Base-by-base conservation (phyloP, 768 basidiomycete species). In the Tephrocybe sp. region DNA sequence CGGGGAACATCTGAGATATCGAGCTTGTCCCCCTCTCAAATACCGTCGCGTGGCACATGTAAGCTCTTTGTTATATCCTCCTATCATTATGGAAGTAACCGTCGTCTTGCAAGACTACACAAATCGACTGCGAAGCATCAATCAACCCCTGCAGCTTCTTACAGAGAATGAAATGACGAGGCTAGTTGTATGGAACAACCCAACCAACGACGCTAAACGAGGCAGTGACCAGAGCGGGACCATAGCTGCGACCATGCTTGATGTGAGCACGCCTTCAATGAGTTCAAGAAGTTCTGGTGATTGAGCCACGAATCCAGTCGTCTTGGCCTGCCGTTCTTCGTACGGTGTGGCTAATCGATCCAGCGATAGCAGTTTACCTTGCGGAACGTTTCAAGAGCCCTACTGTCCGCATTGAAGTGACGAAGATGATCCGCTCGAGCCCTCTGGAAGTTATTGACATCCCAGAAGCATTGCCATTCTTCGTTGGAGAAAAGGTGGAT, bases 101-200 rank as follows among this genome's bases (percentile, higher is more conserved):
- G 26, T 34, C 5, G 8, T 32, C 38, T 39, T 55, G 11, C 15
- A 59, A 81, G 86, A 86, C 34, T 89, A 84, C 58, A 64, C 67
- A 11, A 68, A 73, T 4, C 77, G 78, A 34, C 79, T 96, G 31
- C 82, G 82, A 47, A 83, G 75, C 36, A 70, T 88, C 4, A 87
- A 87, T 49, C 76, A 80, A 16, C 85, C 96, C 0, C 71, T 98
- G n/a, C 78, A 86, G 18, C 68, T 96, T 7, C 77, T 98, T 11
- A 84, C 93, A 6, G 92, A 96, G 66, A 94, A 92, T 62, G 97
- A 99, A 64, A 84, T 98, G 35, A 83, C 78, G 59, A 79, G 94
- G 13, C 69, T 98, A 35, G 79, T 73, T 4, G 94, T 98, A 7
- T 98, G 97, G 97, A 75, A 75, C 36, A 98, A 98, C 66, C 91